Conservation (phyloP, 163 green algal species). For the Scenedesmus sp. region DNA sequence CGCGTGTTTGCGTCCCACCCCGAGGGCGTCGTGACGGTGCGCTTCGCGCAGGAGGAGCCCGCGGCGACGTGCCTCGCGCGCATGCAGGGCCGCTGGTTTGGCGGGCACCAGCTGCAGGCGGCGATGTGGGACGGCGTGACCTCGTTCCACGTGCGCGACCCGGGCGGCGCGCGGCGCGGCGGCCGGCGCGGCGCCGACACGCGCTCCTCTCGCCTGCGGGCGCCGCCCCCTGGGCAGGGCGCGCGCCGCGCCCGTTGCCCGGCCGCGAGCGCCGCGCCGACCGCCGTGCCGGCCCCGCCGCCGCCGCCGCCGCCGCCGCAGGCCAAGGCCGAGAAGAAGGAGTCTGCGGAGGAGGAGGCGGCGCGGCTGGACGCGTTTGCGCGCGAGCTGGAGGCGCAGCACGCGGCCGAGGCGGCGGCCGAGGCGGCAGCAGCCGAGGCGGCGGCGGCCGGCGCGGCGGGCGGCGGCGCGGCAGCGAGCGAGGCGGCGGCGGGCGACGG, state of each 20-base stretch:
- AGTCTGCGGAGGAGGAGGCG: slow-evolving; percentile 78
- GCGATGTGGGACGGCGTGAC: slow-evolving; percentile 84
- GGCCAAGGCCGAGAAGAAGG: slow-evolving; percentile 52
- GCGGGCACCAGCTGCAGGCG: slow-evolving; percentile 70
- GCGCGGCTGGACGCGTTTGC: slow-evolving; percentile 79
- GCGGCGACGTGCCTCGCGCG: slow-evolving; percentile 75
- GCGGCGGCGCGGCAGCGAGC: background rate
- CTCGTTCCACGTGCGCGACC: slow-evolving; percentile 76
- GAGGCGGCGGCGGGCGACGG: too few species aligned
- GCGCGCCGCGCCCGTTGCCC: too few species aligned
- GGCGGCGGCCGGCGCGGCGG: background rate
- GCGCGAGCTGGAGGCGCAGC: slow-evolving; percentile 69
- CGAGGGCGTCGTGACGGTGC: slow-evolving; percentile 83
- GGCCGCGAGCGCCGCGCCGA: too few species aligned
- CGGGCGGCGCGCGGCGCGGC: background rate
- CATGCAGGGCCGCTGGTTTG: slow-evolving; percentile 94
- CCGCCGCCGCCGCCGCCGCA: too few species aligned
- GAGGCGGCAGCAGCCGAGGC: slow-evolving; percentile 7
- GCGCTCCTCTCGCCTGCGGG: background rate
- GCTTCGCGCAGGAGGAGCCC: slow-evolving; percentile 74
- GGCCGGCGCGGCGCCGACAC: too few species aligned
- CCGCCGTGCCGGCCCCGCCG: too few species aligned
- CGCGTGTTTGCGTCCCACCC: slow-evolving; percentile 82
- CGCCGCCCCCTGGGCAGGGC: background rate
- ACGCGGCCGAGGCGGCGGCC: slow-evolving; percentile 14